Conservation (phyloP, 805 yeast species). For the Lipomyces spencermartinsiae region DNA sequence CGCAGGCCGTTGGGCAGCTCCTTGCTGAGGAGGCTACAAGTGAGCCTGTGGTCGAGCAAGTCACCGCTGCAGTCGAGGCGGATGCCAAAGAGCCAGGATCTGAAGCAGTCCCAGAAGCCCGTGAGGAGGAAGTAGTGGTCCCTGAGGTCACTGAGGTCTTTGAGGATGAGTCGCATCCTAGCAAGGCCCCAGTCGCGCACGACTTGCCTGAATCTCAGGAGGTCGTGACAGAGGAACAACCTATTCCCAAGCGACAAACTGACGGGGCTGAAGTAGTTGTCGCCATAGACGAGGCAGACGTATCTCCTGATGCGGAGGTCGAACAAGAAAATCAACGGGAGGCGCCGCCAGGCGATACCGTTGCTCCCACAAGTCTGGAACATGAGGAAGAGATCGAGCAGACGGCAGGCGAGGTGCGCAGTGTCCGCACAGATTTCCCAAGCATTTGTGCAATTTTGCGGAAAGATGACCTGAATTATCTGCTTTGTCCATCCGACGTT, state of each 20-base stretch:
- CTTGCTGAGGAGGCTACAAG: conserved; percentile 1
- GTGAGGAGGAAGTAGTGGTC: background rate
- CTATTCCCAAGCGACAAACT: background rate
- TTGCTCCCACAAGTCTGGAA: background rate
- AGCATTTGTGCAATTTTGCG: conserved; percentile 17
- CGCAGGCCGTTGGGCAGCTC: background rate
- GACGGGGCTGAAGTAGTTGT: background rate
- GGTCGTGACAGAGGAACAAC: background rate
- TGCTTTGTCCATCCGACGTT: conserved; percentile 26
- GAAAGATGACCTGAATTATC: conserved; percentile 12
- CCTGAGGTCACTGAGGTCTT: conserved; percentile 9
- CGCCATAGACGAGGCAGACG: background rate
- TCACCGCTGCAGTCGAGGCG: background rate
- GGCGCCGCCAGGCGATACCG: background rate
- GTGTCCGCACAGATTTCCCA: conserved; percentile 19
- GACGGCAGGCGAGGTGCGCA: background rate
- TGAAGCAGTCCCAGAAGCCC: background rate
- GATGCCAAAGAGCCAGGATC: background rate
- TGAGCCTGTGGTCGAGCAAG: conserved; percentile 6
- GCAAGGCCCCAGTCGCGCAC: background rate
- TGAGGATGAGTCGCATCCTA: background rate
- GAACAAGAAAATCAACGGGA: background rate
- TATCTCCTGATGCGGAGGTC: background rate
- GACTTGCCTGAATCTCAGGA: no score
- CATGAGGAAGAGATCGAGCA: background rate